Evolutionary conservation across 495 filamentous ascomycete genomes (phyloP).

Genomic region (Xylaria curta): DNA sequence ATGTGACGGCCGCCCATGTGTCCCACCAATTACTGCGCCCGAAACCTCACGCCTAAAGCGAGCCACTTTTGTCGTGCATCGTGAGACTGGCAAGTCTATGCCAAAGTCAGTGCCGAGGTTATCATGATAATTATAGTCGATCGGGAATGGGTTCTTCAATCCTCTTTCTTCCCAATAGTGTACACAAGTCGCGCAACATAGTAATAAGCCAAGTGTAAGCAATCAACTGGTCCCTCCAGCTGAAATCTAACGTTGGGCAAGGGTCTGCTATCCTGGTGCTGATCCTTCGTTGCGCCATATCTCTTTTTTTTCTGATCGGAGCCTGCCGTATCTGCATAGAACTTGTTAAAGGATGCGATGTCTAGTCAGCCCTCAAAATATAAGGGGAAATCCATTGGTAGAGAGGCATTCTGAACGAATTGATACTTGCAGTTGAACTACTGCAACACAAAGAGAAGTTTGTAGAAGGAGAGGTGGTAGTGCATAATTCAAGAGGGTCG

Average conservation of each 20-base stretch:
- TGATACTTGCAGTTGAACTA: background rate
- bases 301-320: background rate
- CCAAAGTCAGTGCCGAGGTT: background rate
- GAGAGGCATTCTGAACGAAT: background rate
- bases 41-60: background rate
- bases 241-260: conserved; percentile 15
- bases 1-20: background rate
- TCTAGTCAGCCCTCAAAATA: background rate
- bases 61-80: conserved; percentile 7
- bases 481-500: conserved; percentile 1
- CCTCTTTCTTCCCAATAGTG: background rate
- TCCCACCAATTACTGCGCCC: conserved; percentile 14
- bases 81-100: background rate
- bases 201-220: conserved; percentile 20
- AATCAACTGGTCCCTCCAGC: background rate
- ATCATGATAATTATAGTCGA: background rate
- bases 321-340: background rate
- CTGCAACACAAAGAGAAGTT: background rate
- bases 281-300: conserved; percentile 7
- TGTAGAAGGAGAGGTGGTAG: background rate
- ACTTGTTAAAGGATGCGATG: background rate
- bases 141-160: background rate
- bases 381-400: background rate
- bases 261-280: conserved; percentile 13
- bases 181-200: conserved; percentile 7